A percentile compares a stretch with the other conserved stretches of the same genome.
phyloP scores from a whole-genome alignment of 495 filamentous ascomycete species.

The Penicillium roqueforti region DNA sequence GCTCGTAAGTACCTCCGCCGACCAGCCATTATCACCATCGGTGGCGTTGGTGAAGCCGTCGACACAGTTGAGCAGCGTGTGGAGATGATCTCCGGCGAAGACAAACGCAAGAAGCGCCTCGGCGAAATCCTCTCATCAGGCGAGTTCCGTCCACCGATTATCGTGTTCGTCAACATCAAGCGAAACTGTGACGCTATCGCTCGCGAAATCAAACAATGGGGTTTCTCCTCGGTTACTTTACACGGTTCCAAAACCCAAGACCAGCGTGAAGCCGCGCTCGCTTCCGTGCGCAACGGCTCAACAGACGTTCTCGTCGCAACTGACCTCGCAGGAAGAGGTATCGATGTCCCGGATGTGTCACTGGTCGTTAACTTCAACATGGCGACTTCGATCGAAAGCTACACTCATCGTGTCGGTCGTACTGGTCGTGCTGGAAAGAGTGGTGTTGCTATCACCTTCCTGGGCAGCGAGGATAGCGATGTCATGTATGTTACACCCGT shows the following conservation, averaged over 20 bases:
- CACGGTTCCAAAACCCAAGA: slow-evolving; percentile 97
- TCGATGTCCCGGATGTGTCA: slow-evolving; percentile 92
- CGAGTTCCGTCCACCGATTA: slow-evolving; percentile 89
- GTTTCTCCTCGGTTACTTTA: slow-evolving; percentile 84
- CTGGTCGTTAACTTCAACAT: slow-evolving; percentile 99
- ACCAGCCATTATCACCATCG: slow-evolving; percentile 92
- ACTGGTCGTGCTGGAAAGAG: slow-evolving; percentile 98
- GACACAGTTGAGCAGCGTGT: slow-evolving; percentile 98
- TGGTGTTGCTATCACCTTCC: slow-evolving; percentile 94
- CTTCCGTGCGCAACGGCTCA: slow-evolving; percentile 72
- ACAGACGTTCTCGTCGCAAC: slow-evolving; percentile 94
- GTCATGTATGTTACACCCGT: slow-evolving; percentile 65
- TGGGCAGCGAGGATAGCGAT: slow-evolving; percentile 88
- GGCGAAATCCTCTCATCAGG: slow-evolving; percentile 81
- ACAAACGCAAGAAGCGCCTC: slow-evolving; percentile 95
- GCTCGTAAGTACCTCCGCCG: slow-evolving; percentile 92
- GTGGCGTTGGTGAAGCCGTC: slow-evolving; percentile 93
- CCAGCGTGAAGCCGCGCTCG: slow-evolving; percentile 90
- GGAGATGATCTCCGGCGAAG: slow-evolving; percentile 87
- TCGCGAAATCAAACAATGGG: slow-evolving; percentile 91
- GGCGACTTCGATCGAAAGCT: slow-evolving; percentile 88
- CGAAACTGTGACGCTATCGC: slow-evolving; percentile 97
- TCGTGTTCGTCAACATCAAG: slow-evolving; percentile 99
- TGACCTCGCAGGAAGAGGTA: slow-evolving; percentile 94
- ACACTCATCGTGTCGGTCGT: slow-evolving; percentile 96